These are phyloP conservation scores for Globisporangium viniferum DNA, from an alignment of 352 stramenopile species.

Conservation along the genomic window DNA sequence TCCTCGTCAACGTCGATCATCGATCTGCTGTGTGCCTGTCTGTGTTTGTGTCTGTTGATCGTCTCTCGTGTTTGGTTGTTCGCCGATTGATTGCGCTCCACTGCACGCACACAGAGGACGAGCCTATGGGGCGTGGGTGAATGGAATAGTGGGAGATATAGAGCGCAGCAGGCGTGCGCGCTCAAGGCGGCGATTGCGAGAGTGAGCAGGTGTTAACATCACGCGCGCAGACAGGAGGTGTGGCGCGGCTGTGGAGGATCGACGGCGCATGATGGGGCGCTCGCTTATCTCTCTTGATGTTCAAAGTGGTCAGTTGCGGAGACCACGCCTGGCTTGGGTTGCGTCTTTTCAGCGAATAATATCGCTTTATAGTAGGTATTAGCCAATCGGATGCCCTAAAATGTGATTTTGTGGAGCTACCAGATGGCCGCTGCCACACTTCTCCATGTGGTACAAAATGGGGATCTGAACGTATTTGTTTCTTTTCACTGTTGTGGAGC, in stretches of 20 bases:
- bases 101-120: background rate
- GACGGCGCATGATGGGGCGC: background rate
- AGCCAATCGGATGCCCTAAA: background rate
- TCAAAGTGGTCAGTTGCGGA: background rate
- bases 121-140: background rate
- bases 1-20: conserved; percentile 34
- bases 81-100: background rate
- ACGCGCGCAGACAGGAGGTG: background rate
- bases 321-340: background rate
- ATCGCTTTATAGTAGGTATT: background rate
- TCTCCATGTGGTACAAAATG: background rate
- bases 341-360: background rate
- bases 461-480: background rate
- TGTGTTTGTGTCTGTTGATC: background rate
- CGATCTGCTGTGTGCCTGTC: background rate
- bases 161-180: background rate
- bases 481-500: background rate
- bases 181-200: background rate
- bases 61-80: too few relatives aligned
- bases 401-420: background rate
- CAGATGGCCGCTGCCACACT: background rate
- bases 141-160: background rate
- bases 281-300: background rate
- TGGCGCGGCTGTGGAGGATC: background rate
- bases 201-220: background rate